Conservation (phyloP, 257 asterid genomes). For the Forsythia suspensa region DNA sequence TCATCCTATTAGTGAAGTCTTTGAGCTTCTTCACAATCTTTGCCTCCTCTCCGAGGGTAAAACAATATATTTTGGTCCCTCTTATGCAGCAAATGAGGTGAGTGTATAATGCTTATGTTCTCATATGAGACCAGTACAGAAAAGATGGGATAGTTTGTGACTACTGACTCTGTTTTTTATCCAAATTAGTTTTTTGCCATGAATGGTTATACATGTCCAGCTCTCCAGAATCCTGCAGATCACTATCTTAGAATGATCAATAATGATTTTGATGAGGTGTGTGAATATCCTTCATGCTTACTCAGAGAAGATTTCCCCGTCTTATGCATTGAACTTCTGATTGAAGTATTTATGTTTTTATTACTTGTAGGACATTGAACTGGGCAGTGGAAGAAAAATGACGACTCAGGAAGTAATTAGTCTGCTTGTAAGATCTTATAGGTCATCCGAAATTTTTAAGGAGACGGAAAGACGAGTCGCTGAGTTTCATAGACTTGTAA, state of each 20-base stretch:
- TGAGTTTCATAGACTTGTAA: slow-evolving; percentile 34
- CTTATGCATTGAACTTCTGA: neutral
- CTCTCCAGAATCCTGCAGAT: slow-evolving; percentile 52
- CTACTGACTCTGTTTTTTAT: slow-evolving; percentile 15
- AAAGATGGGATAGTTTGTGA: neutral
- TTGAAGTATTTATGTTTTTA: neutral
- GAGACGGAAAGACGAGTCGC: slow-evolving; percentile 30
- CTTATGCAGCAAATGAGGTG: slow-evolving; percentile 44
- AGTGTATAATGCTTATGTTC: slow-evolving; percentile 12
- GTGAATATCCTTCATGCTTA: neutral
- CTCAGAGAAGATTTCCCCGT: neutral
- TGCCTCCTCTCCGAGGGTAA: slow-evolving; percentile 55
- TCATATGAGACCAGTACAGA: neutral
- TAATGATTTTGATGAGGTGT: slow-evolving; percentile 55
- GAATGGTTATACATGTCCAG: slow-evolving; percentile 49
- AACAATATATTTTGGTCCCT: slow-evolving; percentile 51
- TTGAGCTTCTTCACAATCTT: slow-evolving; percentile 48
- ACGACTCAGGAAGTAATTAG: slow-evolving; percentile 40
- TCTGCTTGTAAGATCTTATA: slow-evolving; percentile 41
- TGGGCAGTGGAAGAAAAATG: slow-evolving; percentile 32
- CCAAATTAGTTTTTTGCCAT: slow-evolving; percentile 41
- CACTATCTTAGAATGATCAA: slow-evolving; percentile 55
- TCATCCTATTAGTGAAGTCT: slow-evolving; percentile 53
- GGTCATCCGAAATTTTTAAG: slow-evolving; percentile 32
- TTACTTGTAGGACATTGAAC: slow-evolving; percentile 46